These are phyloP conservation scores for Nicotiana paniculata DNA, from an alignment of 257 asterid species.

Conservation along the genomic window DNA sequence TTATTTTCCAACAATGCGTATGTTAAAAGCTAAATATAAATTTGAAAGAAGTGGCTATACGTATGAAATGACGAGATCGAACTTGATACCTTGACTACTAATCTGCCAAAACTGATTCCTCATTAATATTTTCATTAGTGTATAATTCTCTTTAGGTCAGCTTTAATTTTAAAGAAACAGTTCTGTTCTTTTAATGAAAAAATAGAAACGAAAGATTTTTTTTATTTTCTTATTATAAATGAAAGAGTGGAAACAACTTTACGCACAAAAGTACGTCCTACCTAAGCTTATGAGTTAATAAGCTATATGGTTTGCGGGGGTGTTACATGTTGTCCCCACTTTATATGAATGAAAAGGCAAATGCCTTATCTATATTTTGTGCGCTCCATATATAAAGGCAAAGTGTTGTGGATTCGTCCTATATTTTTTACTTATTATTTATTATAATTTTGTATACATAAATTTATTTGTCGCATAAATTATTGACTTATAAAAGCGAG, in stretches of 20 bases:
- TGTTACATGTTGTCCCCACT: neutral
- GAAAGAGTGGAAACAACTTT: neutral
- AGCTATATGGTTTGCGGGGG: neutral
- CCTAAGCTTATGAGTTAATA: neutral
- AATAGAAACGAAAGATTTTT: neutral
- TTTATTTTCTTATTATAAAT: neutral
- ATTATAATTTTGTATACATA: no score
- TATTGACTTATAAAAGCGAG: neutral
- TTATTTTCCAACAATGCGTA: neutral
- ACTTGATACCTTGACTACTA: neutral
- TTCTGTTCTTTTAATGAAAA: neutral
- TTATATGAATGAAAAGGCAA: neutral
- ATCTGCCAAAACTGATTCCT: neutral
- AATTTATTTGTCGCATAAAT: neutral
- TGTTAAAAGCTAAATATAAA: neutral
- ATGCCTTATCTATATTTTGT: neutral
- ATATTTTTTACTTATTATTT: no score
- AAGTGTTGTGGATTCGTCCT: neutral
- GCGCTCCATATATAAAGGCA: neutral
- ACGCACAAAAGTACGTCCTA: neutral
- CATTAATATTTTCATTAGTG: neutral
- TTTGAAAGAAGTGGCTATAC: neutral
- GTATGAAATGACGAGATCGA: neutral
- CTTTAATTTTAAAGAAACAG: neutral
- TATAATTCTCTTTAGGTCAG: neutral